Evolutionary conservation across 768 basidiomycete genomes (phyloP).

Genomic region (Strobilomyces dryophilus): DNA sequence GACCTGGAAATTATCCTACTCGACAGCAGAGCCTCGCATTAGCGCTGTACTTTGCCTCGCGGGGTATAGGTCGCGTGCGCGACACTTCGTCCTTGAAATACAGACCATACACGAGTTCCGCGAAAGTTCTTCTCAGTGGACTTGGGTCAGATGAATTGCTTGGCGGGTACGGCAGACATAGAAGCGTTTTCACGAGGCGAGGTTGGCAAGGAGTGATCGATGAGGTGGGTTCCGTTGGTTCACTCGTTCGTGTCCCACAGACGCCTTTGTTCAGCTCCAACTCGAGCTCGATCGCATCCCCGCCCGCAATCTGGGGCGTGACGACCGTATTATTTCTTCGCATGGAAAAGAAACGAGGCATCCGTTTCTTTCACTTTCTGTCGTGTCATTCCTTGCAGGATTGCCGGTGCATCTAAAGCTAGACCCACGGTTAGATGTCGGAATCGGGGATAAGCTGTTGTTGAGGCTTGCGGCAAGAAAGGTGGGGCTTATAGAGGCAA

Average conservation of each 20-base stretch:
- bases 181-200: constrained; percentile 60
- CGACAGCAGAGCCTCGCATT: constrained; percentile 74
- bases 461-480: constrained; percentile 66
- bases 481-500: constrained; percentile 75
- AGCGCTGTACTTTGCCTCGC: constrained; percentile 91
- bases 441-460: constrained; percentile 86
- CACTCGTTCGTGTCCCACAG: not conserved
- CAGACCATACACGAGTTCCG: constrained; percentile 60
- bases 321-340: constrained; percentile 90
- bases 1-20: not conserved
- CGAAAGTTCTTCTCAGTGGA: constrained; percentile 84
- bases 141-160: constrained; percentile 94
- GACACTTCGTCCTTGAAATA: constrained; percentile 29
- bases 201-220: constrained; percentile 77
- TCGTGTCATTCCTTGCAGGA: constrained; percentile 72
- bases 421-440: constrained; percentile 70
- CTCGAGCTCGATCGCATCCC: constrained; percentile 86
- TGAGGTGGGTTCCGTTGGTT: constrained; percentile 50
- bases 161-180: constrained; percentile 90
- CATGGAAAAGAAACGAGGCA: constrained; percentile 91
- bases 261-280: constrained; percentile 58
- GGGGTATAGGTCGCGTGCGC: constrained; percentile 63
- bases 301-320: constrained; percentile 84
- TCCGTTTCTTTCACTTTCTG: constrained; percentile 80
- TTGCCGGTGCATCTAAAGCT: constrained; percentile 81